Conservation (phyloP, 495 filamentous ascomycete genomes). For the Apiosordaria backusii region DNA sequence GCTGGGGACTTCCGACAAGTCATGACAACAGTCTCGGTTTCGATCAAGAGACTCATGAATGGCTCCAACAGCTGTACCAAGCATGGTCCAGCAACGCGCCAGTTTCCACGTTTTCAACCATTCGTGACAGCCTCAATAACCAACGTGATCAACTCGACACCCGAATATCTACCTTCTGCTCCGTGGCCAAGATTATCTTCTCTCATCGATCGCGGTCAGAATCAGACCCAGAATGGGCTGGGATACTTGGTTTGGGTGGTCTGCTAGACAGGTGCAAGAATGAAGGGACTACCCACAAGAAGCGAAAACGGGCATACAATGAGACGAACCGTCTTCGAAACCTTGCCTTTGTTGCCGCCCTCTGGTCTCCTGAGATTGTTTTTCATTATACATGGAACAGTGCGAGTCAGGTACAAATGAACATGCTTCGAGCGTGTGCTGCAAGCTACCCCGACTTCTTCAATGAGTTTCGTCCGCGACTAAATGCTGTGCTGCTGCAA, state of each 20-base stretch:
- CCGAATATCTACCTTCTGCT: background rate
- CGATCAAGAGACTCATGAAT: background rate
- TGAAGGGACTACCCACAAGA: background rate
- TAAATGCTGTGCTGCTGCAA: constrained; percentile 1
- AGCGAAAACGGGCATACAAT: constrained; percentile 11
- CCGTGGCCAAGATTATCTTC: background rate
- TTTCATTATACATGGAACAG: constrained; percentile 2
- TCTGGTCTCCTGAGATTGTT: constrained; percentile 4
- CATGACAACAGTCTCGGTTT: background rate
- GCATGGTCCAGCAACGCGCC: background rate
- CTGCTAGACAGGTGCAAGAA: too few species aligned
- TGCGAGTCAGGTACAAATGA: constrained; percentile 9
- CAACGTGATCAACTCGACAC: background rate
- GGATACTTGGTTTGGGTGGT: background rate
- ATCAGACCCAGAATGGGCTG: background rate
- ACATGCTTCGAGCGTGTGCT: constrained; percentile 1
- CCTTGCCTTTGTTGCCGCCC: background rate
- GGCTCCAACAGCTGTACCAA: background rate
- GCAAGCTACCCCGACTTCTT: background rate
- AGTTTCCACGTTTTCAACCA: background rate
- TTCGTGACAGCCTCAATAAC: background rate
- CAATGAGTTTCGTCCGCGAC: background rate
- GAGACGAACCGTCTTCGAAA: constrained; percentile 6
- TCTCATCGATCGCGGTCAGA: background rate
- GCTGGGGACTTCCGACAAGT: too few species aligned